Evolutionary conservation across 2,329 filamentous ascomycete genomes (phyloP).

Genomic region (Waltergamsia citrina): DNA sequence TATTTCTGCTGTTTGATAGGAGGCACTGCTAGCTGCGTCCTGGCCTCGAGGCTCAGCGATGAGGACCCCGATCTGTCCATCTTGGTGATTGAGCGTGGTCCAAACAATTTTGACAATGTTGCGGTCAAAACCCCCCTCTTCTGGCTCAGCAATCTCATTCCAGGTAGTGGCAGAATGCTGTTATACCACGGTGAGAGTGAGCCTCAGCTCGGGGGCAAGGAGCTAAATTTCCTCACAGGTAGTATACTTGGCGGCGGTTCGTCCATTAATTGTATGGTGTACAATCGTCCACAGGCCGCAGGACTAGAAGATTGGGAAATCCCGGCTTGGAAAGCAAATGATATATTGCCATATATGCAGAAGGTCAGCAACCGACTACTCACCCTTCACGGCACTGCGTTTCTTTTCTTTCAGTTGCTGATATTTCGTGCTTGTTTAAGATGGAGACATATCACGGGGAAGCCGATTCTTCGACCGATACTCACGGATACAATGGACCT

Average conservation of each 20-base stretch:
- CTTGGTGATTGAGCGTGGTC: slow-evolving; percentile 20
- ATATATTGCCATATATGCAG: slow-evolving; percentile 19
- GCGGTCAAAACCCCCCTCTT: slow-evolving; percentile 17
- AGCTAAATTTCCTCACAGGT: slow-evolving; percentile 15
- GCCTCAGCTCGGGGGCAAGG: slow-evolving; percentile 11
- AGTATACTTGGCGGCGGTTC: slow-evolving; percentile 20
- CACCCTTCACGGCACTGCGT: background rate
- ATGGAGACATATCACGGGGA: slow-evolving; percentile 46
- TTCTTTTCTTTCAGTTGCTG: background rate
- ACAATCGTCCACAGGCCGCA: slow-evolving; percentile 18
- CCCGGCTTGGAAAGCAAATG: slow-evolving; percentile 20
- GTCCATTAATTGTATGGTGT: slow-evolving; percentile 21
- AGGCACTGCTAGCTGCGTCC: slow-evolving; percentile 19
- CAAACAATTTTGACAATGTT: slow-evolving; percentile 15
- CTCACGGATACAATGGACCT: slow-evolving; percentile 45
- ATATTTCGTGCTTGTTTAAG: slow-evolving; percentile 10
- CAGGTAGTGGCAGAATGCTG: slow-evolving; percentile 7
- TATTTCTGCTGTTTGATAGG: slow-evolving; percentile 9
- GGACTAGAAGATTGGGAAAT: slow-evolving; percentile 24
- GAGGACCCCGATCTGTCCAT: slow-evolving; percentile 16
- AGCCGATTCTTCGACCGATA: slow-evolving; percentile 18
- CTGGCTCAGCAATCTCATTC: slow-evolving; percentile 11
- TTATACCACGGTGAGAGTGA: slow-evolving; percentile 16
- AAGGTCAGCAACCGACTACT: slow-evolving; percentile 10
- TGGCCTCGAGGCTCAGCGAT: slow-evolving; percentile 18